Evolutionary conservation across 148 eudicot genomes (phyloP), one percentile per base, ranked within the genome.

Genomic region (Tetragonia tetragonoides): DNA sequence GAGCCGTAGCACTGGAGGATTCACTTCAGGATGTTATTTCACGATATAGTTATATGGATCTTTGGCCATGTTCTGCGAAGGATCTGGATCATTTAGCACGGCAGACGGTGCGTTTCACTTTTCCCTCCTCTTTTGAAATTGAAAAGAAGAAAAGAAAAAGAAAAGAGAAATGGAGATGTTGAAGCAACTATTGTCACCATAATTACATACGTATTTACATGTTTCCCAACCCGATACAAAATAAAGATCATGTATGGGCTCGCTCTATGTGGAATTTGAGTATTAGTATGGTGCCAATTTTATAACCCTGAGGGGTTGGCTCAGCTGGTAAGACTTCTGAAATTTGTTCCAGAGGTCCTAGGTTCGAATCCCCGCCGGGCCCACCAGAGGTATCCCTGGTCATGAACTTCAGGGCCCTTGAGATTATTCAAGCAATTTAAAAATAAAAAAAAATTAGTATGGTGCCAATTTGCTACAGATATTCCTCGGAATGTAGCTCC

Each of bases 41-140:
- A 46, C 91, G 99, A 68, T 96, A 96, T 72, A 91, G 95, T 82
- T 96, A 88, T 76, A 90, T 85, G 97, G 97, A 91, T 89, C 95
- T 96, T 72, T 91, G 94, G 92, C 99, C 99, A 69, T 96, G 99
- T 89, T 93, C 98, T 68, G 84, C 95, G 18, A 93, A 82, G 75
- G 98, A 96, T 83, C 83, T 96, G 83, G 98, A 96, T 85, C 92
- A 93, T 84, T 83, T 96, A 82, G 87, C 97, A 60, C 83, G 93
- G 73, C 97, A 93, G 82, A 92, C 88, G 90, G 99, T 96, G 75
- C 68, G 81, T 81, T 71, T 69, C 51, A 72, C 49, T 61, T 41
- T 39, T 7, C 49, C 65, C 54, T 63, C 68, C 61, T 47, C 42
- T 24, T 17, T 21, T 1, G 0, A 49, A 3, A 49, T 49, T 6